Percentiles rank a stretch among this genome's conserved stretches.
phyloP scores from a whole-genome alignment of 768 basidiomycete genomes.

The Auricularia auricula-judae region DNA sequence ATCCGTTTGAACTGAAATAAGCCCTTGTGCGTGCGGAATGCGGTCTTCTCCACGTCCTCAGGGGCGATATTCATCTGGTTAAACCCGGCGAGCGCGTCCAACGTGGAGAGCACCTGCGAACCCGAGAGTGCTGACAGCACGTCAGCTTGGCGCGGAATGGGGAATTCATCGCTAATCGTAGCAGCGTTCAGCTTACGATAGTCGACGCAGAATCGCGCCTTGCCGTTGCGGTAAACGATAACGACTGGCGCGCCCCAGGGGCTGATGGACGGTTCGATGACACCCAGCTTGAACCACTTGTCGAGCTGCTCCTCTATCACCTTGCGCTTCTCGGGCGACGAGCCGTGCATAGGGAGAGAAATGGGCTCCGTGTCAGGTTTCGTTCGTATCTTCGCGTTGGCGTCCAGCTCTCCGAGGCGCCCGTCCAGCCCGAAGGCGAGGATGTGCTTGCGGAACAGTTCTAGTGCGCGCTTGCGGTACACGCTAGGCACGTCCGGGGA shows the following conservation, averaged over 20 bases:
- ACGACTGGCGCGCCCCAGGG: slow-evolving; percentile 25
- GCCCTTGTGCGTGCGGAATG: slow-evolving; percentile 29
- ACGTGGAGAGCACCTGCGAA: slow-evolving; percentile 20
- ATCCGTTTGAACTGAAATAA: slow-evolving; percentile 31
- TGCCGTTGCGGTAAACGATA: slow-evolving; percentile 27
- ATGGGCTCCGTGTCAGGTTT: slow-evolving; percentile 12
- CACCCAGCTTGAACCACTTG: slow-evolving; percentile 22
- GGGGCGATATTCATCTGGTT: slow-evolving; percentile 24
- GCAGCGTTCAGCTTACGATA: slow-evolving; percentile 17
- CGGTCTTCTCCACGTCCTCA: slow-evolving; percentile 22
- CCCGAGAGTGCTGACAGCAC: slow-evolving; percentile 22
- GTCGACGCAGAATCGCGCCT: too few relatives aligned
- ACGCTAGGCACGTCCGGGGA: slow-evolving; percentile 10
- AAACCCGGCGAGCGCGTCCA: slow-evolving; percentile 30
- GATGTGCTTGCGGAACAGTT: slow-evolving; percentile 10
- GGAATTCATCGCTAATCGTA: slow-evolving; percentile 19
- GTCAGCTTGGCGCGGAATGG: slow-evolving; percentile 17
- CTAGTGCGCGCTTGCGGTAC: slow-evolving; percentile 5
- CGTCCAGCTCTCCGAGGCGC: slow-evolving; percentile 18
- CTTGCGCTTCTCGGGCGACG: slow-evolving; percentile 14
- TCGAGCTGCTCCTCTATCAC: slow-evolving; percentile 20
- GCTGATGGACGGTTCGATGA: slow-evolving; percentile 30
- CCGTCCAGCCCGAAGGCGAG: slow-evolving; percentile 22
- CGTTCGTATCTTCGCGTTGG: slow-evolving; percentile 16
- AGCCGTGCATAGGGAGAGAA: slow-evolving; percentile 14